A percentile compares a stretch with the other conserved stretches of the same genome.
phyloP scores from a whole-genome alignment of 2,329 filamentous ascomycete species.

The Aspergillus aculeatus region DNA sequence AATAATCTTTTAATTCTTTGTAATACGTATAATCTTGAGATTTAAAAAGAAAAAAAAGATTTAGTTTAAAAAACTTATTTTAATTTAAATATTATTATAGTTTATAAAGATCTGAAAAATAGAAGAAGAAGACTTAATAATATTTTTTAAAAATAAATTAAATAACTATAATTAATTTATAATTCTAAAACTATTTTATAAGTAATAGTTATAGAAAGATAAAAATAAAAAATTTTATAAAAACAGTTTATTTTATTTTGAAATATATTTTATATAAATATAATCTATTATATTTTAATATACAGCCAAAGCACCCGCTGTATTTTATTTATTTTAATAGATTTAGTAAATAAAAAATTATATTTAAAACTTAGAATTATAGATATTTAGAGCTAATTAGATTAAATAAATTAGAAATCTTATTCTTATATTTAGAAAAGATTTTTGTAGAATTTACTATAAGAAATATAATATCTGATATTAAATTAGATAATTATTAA shows the following conservation, averaged over 20 bases:
- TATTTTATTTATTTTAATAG: too few species aligned
- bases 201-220: not conserved
- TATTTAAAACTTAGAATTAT: not conserved
- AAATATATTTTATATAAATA: not conserved
- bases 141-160: not conserved
- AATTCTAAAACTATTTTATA: not conserved
- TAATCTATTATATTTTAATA: not conserved
- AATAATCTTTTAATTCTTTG: too few species aligned
- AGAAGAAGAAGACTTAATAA: not conserved
- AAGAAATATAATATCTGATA: too few species aligned
- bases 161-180: not conserved
- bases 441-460: not conserved
- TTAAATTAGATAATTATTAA: too few species aligned
- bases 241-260: not conserved
- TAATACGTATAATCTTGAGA: too few species aligned
- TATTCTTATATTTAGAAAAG: too few species aligned
- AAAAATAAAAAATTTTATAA: not conserved
- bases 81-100: too few species aligned
- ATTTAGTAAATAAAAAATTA: not conserved
- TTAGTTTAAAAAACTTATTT: too few species aligned
- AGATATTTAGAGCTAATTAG: too few species aligned
- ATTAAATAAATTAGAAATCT: too few species aligned
- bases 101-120: too few species aligned
- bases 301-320: not conserved
- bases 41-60: too few species aligned